Base-by-base conservation (phyloP, 2,329 filamentous ascomycete genomes). In the Trichophyton simii region DNA sequence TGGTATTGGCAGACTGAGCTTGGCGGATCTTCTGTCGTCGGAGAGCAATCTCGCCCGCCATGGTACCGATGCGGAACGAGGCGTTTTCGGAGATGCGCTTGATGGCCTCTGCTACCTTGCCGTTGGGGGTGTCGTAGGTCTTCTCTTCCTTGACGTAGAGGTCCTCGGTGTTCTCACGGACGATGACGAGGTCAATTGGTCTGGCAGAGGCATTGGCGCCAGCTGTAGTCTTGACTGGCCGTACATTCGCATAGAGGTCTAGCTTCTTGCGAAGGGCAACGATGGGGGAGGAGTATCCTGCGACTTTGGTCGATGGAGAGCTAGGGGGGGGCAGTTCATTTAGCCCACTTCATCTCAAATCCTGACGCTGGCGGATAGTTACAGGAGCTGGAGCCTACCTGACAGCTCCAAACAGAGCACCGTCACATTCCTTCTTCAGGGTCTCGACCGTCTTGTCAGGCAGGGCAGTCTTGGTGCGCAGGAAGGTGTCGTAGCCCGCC, bases 101-200 rank as follows among this genome's bases (percentile, higher is more conserved):
- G 78, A 97, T 92, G 55, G 94, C 94, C 79, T 97, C 92, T 66
- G 94, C 92, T 62, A 97, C 88, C 78, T 90, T 91, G 75, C 87
- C 86, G 60, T 79, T 76, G 41, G 86, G 80, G 36, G 83, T 84
- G 60, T 89, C 83, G 72, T 84, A 87, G 22, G 91, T 96, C 74
- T 81, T 87, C 80, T 99, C 94, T 75, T 97, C 88, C 80, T 97
- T 97, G 69, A 99, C 92, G 77, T 96, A 96, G 46, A 99, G 83
- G 74, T 99, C 94, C 79, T 99, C 94, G 36, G 94, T 99, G 80
- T 99, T 99, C 78, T 99, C 94, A 66, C 94, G 89, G 61, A 97
- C 94, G 70, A 97, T 99, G 71, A 99, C 94, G 75, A 99, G 87
- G 78, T 99, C 94, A 71, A 96, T 91, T 65, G 88, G 87, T 69